phyloP scores from a whole-genome alignment of 305 asterid species.

The Caryopteris hybrid region DNA sequence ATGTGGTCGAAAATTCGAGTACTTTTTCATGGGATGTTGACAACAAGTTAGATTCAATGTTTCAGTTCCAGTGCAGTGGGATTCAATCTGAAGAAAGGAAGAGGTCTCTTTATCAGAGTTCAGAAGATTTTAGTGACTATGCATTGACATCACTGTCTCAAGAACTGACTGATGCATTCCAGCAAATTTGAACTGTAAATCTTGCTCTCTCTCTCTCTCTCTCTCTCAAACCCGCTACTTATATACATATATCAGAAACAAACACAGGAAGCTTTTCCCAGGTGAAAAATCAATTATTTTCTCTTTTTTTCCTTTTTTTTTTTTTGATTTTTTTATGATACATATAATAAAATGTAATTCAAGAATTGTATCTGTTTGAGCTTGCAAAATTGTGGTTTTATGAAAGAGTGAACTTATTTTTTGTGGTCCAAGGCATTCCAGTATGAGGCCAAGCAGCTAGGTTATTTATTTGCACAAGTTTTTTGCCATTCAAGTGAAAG shows the following conservation, averaged over 20 bases:
- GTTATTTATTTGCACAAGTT: constrained; percentile 13
- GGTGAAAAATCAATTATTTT: no score
- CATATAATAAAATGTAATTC: constrained; percentile 1
- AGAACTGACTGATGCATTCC: constrained; percentile 35
- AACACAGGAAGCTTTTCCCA: constrained; percentile 11
- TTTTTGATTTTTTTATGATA: neutral
- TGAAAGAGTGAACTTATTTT: constrained; percentile 2
- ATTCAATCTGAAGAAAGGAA: constrained; percentile 17
- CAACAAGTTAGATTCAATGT: constrained; percentile 26
- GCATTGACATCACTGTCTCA: constrained; percentile 29
- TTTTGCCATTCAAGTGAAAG: constrained; percentile 11
- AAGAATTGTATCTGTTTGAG: constrained; percentile 22
- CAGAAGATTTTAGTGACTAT: constrained; percentile 26
- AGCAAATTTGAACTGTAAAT: constrained; percentile 28
- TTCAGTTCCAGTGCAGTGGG: constrained; percentile 24
- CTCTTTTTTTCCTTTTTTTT: neutral
- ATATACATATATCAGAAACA: constrained; percentile 6
- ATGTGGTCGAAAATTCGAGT: constrained; percentile 9
- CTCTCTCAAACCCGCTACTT: neutral
- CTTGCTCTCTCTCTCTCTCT: neutral
- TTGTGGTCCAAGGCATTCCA: constrained; percentile 16
- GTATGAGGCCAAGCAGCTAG: constrained; percentile 5
- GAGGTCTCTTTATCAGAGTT: constrained; percentile 14
- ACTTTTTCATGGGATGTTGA: constrained; percentile 33
- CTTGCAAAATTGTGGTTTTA: neutral